Base-by-base conservation (phyloP, 371 early-diverging fungal species). In the Rhizopus delemar region DNA sequence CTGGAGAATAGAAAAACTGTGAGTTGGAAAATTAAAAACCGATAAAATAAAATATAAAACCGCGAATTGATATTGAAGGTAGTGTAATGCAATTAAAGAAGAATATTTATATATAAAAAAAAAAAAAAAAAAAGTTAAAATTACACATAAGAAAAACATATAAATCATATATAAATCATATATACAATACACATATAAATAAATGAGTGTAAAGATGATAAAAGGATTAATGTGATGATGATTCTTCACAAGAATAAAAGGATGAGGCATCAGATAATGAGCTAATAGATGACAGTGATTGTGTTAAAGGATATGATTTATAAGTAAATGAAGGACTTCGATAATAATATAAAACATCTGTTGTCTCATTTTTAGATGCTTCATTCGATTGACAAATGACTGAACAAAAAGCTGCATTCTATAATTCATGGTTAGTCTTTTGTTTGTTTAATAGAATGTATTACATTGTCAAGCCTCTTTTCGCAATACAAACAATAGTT, bases 371-470 rank as follows among this genome's bases (percentile, higher is more conserved):
- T 43, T 43, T 43, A 15, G 43, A 13, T 43, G 43, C 43, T 13
- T 43, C 43, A 13, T 43, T 43, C 11, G 43, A 43, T 43, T 43
- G 43, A 15, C 43, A 43, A 5, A 5, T 11, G n/a, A 5, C n/a
- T 8, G 43, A 43, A n/a, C 43, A 43, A 43, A 43, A 43, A 13
- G 43, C 43, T 43, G n/a, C n/a, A 43, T 43, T 43, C 43, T 43
- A 39, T 7, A 39, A 39, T 9, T 7, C 12, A 9, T 7, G 8
- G 39, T 39, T 39, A 9, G 39, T 39, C 12, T 39, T 9, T 39
- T 9, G 8, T 39, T 39, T 39, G 39, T 7, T 39, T 39, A 39
- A 43, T 13, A 5, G 43, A 43, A n/a, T n/a, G 43, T n/a, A 5
- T 43, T 43, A 5, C 43, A 43, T 43, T n/a, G n/a, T 43, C 15